These are phyloP conservation scores for Cytospora piceicola DNA, from an alignment of 2,329 filamentous ascomycete species.

Conservation along the genomic window DNA sequence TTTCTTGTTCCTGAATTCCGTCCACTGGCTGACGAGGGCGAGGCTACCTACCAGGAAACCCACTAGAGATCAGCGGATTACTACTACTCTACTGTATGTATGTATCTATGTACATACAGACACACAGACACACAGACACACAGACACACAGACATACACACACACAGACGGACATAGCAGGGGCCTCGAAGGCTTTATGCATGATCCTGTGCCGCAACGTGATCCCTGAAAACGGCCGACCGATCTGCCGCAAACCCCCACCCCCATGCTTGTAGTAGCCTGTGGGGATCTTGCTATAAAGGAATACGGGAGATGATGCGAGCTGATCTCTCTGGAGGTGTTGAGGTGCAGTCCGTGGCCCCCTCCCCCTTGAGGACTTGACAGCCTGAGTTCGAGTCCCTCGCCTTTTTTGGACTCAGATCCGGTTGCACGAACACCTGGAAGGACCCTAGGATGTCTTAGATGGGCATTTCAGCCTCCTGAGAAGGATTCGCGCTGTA, in stretches of 20 bases:
- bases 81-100: neutral
- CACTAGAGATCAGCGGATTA: neutral
- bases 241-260: neutral
- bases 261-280: neutral
- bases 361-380: no score
- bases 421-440: no score
- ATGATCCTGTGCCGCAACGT: neutral
- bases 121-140: neutral
- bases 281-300: neutral
- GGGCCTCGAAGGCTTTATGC: neutral
- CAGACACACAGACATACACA: neutral
- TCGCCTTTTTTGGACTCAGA: no score
- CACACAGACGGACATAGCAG: neutral
- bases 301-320: slow-evolving; percentile 1
- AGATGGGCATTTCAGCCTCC: no score
- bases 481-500: no score
- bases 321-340: neutral
- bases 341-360: no score
- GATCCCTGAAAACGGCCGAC: neutral
- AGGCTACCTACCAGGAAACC: neutral
- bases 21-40: neutral
- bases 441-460: no score
- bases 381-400: no score
- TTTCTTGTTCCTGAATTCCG: neutral
- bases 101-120: no score